A percentile compares a stretch with the other conserved stretches of the same genome.
Evolutionary conservation across 768 basidiomycete species (phyloP).

Genomic region (Tulasnella sp.): DNA sequence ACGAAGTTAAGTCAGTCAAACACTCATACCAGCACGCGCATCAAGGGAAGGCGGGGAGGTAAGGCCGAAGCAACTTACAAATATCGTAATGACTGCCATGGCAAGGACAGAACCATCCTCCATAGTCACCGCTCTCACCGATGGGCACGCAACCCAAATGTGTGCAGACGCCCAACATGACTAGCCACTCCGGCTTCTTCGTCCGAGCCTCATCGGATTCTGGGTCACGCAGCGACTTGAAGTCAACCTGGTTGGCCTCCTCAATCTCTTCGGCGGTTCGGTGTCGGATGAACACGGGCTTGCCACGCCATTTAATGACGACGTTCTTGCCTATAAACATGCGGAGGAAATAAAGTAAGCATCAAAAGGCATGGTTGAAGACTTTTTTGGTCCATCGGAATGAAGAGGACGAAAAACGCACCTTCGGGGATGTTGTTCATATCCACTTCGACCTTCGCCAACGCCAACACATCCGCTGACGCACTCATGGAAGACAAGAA

Average conservation of each 20-base stretch:
- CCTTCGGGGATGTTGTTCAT: conserved; percentile 81
- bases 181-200: conserved; percentile 94
- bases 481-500: conserved; percentile 95
- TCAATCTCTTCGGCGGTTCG: conserved; percentile 84
- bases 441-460: conserved; percentile 96
- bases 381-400: not conserved
- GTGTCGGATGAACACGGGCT: conserved; percentile 98
- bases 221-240: conserved; percentile 86
- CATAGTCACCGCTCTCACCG: conserved; percentile 92
- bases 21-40: too few relatives aligned
- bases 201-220: conserved; percentile 79
- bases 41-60: too few relatives aligned
- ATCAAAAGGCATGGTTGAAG: not conserved
- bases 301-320: conserved; percentile 98
- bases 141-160: conserved; percentile 98
- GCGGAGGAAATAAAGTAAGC: conserved; percentile 17
- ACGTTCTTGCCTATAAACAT: conserved; percentile 62
- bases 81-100: conserved; percentile 99
- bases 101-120: conserved; percentile 99
- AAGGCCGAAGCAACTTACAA: conserved; percentile 50
- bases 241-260: conserved; percentile 75
- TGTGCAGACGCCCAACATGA: conserved; percentile 90
- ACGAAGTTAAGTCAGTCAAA: too few relatives aligned
- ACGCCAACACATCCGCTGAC: conserved; percentile 92
- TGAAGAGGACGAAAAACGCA: not conserved